A percentile compares a stretch with the other conserved stretches of the same genome.
Conservation (phyloP, 129 eudicot species). For the Chrysanthemum seticuspe region DNA sequence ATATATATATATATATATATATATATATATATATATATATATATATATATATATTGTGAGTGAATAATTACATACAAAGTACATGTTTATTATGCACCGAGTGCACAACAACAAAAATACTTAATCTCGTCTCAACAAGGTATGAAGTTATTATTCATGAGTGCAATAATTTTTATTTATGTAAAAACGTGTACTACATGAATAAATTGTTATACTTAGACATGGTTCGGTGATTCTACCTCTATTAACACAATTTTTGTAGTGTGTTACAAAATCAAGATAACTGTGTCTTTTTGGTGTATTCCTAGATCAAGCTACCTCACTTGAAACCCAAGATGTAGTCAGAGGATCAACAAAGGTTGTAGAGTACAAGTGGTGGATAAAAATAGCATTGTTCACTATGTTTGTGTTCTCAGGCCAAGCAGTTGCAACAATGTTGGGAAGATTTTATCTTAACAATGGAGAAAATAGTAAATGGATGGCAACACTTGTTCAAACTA, state of each 20-base stretch:
- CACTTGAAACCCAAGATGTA: slow-evolving; percentile 22
- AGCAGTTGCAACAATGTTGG: slow-evolving; percentile 32
- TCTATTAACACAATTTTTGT: not conserved
- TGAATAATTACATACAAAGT: too few species aligned
- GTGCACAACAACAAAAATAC: too few species aligned
- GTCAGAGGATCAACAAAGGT: slow-evolving; percentile 15
- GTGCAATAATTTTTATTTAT: too few species aligned
- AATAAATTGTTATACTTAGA: too few species aligned
- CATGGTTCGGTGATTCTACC: not conserved
- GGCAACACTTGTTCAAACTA: slow-evolving; percentile 41
- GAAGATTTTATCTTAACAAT: slow-evolving; percentile 31
- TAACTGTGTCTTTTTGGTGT: not conserved
- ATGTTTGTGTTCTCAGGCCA: slow-evolving; percentile 35
- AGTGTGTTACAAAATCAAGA: not conserved
- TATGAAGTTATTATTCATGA: too few species aligned
- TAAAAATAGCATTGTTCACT: slow-evolving; percentile 24
- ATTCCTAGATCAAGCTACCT: not conserved
- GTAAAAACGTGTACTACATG: too few species aligned
- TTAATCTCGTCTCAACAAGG: too few species aligned
- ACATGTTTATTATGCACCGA: too few species aligned
- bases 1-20: too few species aligned
- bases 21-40: too few species aligned
- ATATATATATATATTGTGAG: too few species aligned
- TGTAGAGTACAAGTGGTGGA: slow-evolving; percentile 38
- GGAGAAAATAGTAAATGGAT: slow-evolving; percentile 45